Percentiles rank a stretch among this genome's conserved stretches.
Conservation (phyloP, 129 eudicot genomes). For the Ambrosia artemisiifolia region DNA sequence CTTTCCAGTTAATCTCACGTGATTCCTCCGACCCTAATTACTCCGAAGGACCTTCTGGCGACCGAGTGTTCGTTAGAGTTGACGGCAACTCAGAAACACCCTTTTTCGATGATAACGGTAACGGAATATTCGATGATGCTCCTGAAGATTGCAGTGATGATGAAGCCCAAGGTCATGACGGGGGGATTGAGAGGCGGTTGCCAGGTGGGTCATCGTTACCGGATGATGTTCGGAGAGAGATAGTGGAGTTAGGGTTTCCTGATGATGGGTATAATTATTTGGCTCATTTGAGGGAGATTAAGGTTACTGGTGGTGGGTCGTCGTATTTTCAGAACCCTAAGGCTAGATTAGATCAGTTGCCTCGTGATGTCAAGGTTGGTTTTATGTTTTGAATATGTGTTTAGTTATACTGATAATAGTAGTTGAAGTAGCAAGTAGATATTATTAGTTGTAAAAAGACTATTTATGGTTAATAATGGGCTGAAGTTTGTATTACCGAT, state of each 20-base stretch:
- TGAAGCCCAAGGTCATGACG: slow-evolving; percentile 21
- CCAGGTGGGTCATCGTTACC: slow-evolving; percentile 45
- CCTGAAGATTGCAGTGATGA: slow-evolving; percentile 51
- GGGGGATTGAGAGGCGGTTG: slow-evolving; percentile 27
- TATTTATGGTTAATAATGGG: not conserved
- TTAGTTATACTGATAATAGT: too few species aligned
- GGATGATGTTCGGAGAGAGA: slow-evolving; percentile 75
- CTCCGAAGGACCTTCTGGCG: slow-evolving; percentile 58
- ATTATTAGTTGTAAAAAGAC: too few species aligned
- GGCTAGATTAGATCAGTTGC: slow-evolving; percentile 49
- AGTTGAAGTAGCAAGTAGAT: too few species aligned
- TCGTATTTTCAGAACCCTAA: slow-evolving; percentile 69
- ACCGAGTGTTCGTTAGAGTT: slow-evolving; percentile 76
- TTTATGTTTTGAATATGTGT: not conserved
- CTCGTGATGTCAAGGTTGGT: slow-evolving; percentile 81
- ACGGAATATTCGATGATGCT: slow-evolving; percentile 61
- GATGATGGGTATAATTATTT: slow-evolving; percentile 97
- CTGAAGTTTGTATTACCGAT: not conserved
- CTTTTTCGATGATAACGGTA: slow-evolving; percentile 33
- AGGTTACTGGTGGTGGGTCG: slow-evolving; percentile 75
- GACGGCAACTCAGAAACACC: slow-evolving; percentile 57
- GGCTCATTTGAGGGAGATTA: slow-evolving; percentile 82
- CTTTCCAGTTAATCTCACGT: slow-evolving; percentile 76
- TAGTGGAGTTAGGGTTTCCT: slow-evolving; percentile 90
- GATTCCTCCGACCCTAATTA: slow-evolving; percentile 78